Base-by-base conservation (phyloP, 2,329 filamentous ascomycete genomes). In the Ambrosiella xylebori region DNA sequence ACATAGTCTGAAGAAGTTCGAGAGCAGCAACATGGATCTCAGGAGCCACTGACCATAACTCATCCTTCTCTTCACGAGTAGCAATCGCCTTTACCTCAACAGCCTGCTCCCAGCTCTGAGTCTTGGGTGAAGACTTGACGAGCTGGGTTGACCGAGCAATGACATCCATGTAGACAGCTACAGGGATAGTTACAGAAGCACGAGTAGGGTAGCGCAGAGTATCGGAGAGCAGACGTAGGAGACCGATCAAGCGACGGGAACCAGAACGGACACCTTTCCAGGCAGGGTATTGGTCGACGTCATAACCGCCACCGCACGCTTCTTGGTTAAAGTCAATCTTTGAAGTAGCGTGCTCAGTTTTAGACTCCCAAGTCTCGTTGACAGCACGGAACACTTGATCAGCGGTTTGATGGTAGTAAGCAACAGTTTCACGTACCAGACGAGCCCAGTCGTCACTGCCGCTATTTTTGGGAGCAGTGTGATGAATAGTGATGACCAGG, bases 201-300 rank as follows among this genome's bases (percentile, higher is more conserved):
- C 84, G 78, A 0, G 88, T 91, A 12, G 80, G 73, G 53, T 74
- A 79, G 17, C 72, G 72, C 52, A 95, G 68, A 63, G 84, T 82
- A 37, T 78, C 74, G 35, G 77, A 75, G 37, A 95, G 69, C 50
- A 86, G 74, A 39, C 75, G 72, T 27, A 95, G 70, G 3, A 94
- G 73, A 6, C 80, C 78, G 12, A 78, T 67, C 1, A 95, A 69
- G 57, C 88, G 79, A 65, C 88, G 80, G 13, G 80, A 72, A 6
- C 91, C 91, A 19, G 83, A 78, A 62, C 78, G 76, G n/a, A 95
- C 71, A 8, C 89, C 88, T 11, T 71, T 74, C 90, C 90, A 96
- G 0, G 71, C 63, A 0, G 81, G 78, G n/a, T 94, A 71, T 45
- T 77, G 72, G 11, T 78, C 76, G 5, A 66, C 59, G 35, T 35